Conservation (phyloP, 805 yeast species). For the Geotrichum ghanense region DNA sequence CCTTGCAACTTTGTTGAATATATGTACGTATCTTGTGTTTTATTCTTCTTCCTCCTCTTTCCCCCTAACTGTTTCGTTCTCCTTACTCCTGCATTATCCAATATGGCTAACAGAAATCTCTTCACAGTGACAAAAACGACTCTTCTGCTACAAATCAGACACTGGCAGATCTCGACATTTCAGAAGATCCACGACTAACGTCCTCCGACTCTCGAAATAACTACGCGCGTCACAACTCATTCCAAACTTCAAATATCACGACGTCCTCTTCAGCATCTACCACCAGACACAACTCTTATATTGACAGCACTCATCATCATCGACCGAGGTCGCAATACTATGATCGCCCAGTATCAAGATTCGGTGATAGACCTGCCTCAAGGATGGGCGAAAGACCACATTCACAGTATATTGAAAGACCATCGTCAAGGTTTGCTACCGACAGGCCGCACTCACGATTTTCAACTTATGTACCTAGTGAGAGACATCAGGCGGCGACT, state of each 20-base stretch:
- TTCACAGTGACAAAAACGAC: neutral
- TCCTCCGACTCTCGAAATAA: neutral
- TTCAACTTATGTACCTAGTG: too few relatives aligned
- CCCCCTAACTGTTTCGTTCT: neutral
- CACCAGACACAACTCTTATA: too few relatives aligned
- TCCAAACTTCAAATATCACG: too few relatives aligned
- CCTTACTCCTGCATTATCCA: neutral
- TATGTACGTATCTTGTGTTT: conserved; percentile 19
- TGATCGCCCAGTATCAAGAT: neutral
- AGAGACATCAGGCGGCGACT: conserved; percentile 1
- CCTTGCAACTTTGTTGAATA: conserved; percentile 77
- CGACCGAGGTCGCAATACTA: too few relatives aligned
- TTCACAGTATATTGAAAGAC: neutral
- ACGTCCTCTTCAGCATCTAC: too few relatives aligned
- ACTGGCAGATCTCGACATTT: neutral
- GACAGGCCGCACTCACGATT: too few relatives aligned
- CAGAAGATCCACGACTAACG: neutral
- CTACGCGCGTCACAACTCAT: too few relatives aligned
- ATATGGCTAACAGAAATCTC: neutral
- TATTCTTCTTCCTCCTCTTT: neutral
- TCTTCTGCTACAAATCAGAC: conserved; percentile 1
- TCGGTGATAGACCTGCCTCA: neutral
- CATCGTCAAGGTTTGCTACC: too few relatives aligned
- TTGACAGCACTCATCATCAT: too few relatives aligned
- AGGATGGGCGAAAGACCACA: neutral